phyloP scores from a whole-genome alignment of 2,329 filamentous ascomycete species.

The Aspergillus sp. region DNA sequence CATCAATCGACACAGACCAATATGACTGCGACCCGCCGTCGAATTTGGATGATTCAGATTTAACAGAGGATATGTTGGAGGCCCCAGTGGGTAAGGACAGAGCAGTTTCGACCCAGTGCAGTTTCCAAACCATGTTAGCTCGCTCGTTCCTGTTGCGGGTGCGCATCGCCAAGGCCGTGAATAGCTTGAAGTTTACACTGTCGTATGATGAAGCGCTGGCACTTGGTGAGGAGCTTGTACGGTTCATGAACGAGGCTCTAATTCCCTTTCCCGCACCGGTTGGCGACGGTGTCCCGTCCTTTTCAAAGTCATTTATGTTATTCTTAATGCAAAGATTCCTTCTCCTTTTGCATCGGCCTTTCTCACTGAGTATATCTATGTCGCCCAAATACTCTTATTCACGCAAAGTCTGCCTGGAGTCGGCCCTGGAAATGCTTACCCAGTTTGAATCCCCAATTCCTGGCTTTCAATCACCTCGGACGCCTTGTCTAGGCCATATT shows the following conservation, averaged over 20 bases:
- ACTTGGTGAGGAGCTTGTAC: conserved; percentile 29
- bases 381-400: conserved; percentile 39
- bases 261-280: conserved; percentile 21
- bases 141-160: conserved; percentile 30
- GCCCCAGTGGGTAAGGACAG: conserved; percentile 20
- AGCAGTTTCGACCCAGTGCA: conserved; percentile 23
- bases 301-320: conserved; percentile 45
- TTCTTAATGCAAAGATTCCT: conserved; percentile 56
- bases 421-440: conserved; percentile 35
- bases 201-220: conserved; percentile 34
- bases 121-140: conserved; percentile 29
- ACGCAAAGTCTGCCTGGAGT: conserved; percentile 37
- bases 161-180: conserved; percentile 30
- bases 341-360: conserved; percentile 53
- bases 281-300: conserved; percentile 22
- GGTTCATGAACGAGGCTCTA: conserved; percentile 22
- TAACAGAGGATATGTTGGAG: conserved; percentile 28
- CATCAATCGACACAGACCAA: conserved; percentile 35
- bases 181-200: conserved; percentile 29
- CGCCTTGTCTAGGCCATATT: conserved; percentile 30
- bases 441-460: conserved; percentile 25
- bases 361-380: conserved; percentile 32
- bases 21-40: conserved; percentile 38
- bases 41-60: conserved; percentile 39
- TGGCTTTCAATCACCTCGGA: conserved; percentile 16